Conservation (phyloP, 2,329 filamentous ascomycete genomes). For the Aspergillus sp. region DNA sequence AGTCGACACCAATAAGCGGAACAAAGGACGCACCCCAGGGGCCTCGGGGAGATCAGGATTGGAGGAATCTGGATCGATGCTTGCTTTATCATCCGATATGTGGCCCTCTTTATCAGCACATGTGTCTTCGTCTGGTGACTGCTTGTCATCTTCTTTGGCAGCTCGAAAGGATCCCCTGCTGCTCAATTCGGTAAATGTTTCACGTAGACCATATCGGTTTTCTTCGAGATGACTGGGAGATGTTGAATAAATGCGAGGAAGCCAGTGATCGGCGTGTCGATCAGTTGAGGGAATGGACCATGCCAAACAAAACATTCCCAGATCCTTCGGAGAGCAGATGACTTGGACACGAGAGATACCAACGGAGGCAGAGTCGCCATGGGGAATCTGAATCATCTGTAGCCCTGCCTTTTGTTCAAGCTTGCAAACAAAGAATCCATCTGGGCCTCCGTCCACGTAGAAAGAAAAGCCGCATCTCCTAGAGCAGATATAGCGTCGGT, state of each 20-base stretch:
- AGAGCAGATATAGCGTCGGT: slow-evolving; percentile 30
- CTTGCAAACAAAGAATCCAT: slow-evolving; percentile 22
- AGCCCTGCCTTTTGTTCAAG: slow-evolving; percentile 13
- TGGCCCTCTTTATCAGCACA: background rate
- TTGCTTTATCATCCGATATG: background rate
- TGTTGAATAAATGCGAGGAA: slow-evolving; percentile 26
- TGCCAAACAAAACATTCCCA: slow-evolving; percentile 25
- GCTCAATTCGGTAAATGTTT: slow-evolving; percentile 5
- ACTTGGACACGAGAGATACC: slow-evolving; percentile 24
- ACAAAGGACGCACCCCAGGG: background rate
- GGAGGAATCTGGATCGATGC: background rate
- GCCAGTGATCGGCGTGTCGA: slow-evolving; percentile 19
- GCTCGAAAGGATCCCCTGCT: background rate
- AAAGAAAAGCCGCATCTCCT: slow-evolving; percentile 31
- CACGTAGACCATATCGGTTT: slow-evolving; percentile 11
- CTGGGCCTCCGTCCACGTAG: slow-evolving; percentile 30
- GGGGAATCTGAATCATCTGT: slow-evolving; percentile 21
- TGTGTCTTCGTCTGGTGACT: background rate
- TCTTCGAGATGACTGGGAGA: slow-evolving; percentile 8
- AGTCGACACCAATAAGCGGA: background rate
- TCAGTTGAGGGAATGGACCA: slow-evolving; percentile 23
- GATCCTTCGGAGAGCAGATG: slow-evolving; percentile 23
- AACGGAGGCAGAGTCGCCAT: slow-evolving; percentile 1
- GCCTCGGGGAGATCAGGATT: background rate
- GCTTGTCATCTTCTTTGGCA: background rate